Evolutionary conservation across 2,329 filamentous ascomycete species (phyloP), one percentile per base, ranked within the genome.

Genomic region (Magnaporthiopsis poae): DNA sequence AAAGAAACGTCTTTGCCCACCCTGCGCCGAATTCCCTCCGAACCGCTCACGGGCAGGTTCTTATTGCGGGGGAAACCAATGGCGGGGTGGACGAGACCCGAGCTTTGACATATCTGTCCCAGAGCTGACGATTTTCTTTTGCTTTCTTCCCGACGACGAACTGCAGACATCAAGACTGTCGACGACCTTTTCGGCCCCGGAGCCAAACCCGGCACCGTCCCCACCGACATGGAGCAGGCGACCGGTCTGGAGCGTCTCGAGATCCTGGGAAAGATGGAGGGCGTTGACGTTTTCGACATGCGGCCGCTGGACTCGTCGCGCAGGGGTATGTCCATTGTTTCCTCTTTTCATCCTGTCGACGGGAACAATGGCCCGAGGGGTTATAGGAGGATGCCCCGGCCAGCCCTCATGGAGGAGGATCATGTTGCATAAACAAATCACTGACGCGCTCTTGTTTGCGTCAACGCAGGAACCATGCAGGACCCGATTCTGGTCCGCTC

Each of bases 191-290:
- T 96, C 71, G 86, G 90, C 70, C 90, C 92, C 46, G 95, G 95
- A 83, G 92, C 90, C 74, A 79, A 86, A 73, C 81, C 88, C 71
- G 94, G 95, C 77, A 90, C 90, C 77, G 84, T 99, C 72, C 92
- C 95, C 72, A 96, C 91, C 81, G 95, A 99, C 80, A 80, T 96
- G 77, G 92, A 98, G 80, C 95, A 99, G 80, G 82, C 95, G 68
- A 98, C 95, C 73, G 95, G 95, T 90, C 86, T 98, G 68, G 95
- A 99, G 85, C 93, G 95, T 87, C 87, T 99, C 73, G 95, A 99
- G 82, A 95, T 99, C 76, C 85, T 99, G 78, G 95, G 95, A 81
- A 99, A 99, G 88, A 96, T 98, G 90, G 92, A 98, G 85, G 93
- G 95, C 72, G 84, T 97, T 74, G 95, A 99, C 77, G 84, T 98